These are phyloP conservation scores for Coniochaeta ligniaria DNA, from an alignment of 2,329 filamentous ascomycete species.

Conservation along the genomic window DNA sequence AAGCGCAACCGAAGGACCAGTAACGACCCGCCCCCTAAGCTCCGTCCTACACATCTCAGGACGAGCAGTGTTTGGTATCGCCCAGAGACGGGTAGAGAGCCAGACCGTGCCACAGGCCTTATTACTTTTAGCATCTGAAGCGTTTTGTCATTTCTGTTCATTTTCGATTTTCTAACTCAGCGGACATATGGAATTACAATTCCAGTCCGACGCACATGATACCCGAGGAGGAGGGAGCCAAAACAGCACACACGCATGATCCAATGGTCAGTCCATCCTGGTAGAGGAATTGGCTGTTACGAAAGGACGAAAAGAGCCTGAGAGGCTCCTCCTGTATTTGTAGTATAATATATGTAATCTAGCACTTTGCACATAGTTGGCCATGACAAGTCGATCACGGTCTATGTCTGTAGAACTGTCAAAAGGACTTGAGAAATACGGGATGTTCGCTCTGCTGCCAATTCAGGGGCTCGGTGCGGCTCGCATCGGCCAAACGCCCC, in stretches of 20 bases:
- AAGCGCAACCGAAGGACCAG: not conserved
- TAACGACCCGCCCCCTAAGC: not conserved
- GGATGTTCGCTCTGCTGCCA: not conserved
- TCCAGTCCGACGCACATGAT: conserved; percentile 1
- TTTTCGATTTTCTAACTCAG: not conserved
- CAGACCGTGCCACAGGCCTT: not conserved
- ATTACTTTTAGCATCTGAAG: not conserved
- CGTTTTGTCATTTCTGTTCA: not conserved
- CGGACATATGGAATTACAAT: not conserved
- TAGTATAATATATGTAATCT: conserved; percentile 1
- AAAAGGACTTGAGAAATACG: too few species aligned
- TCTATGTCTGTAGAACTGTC: too few species aligned
- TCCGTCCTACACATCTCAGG: not conserved
- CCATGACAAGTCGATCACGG: not conserved
- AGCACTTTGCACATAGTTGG: not conserved
- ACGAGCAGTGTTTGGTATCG: not conserved
- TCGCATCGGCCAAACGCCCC: not conserved
- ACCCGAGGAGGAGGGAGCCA: not conserved
- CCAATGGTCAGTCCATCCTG: not conserved
- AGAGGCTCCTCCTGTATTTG: not conserved
- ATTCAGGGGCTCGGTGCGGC: not conserved
- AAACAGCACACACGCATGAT: not conserved
- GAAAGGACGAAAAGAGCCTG: not conserved
- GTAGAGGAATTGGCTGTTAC: not conserved
- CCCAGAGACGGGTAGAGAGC: not conserved